phyloP scores from a whole-genome alignment of 1,139 yeast genomes.

The Zygoascus sp. region DNA sequence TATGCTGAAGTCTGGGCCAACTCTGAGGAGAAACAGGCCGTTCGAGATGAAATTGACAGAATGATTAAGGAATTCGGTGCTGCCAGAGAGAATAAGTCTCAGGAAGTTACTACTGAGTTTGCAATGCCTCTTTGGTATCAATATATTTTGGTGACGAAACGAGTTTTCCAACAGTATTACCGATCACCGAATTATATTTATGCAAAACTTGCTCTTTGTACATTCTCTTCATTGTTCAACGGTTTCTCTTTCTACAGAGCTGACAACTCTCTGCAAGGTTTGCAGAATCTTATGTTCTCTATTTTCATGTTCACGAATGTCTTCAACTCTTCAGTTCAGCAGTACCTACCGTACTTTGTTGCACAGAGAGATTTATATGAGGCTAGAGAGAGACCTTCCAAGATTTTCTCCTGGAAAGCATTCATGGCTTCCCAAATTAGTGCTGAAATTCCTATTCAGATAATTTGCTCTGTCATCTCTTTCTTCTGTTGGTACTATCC shows the following conservation, averaged over 20 bases:
- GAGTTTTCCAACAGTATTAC: constrained; percentile 62
- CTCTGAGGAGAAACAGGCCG: constrained; percentile 49
- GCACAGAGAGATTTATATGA: constrained; percentile 76
- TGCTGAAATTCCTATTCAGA: constrained; percentile 74
- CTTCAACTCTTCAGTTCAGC: constrained; percentile 62
- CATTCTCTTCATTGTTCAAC: constrained; percentile 55
- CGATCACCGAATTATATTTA: constrained; percentile 71
- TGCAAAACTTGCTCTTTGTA: constrained; percentile 56
- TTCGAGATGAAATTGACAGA: constrained; percentile 32
- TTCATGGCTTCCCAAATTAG: constrained; percentile 59
- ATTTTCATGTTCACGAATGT: constrained; percentile 63
- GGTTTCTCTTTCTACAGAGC: constrained; percentile 76
- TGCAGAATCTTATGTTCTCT: constrained; percentile 50
- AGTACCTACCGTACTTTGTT: constrained; percentile 67
- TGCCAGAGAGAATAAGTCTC: constrained; percentile 20
- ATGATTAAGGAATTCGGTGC: constrained; percentile 25
- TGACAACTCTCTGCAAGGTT: constrained; percentile 46
- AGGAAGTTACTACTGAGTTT: constrained; percentile 27
- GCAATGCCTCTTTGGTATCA: constrained; percentile 49
- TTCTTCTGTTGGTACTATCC: constrained; percentile 82
- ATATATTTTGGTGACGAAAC: constrained; percentile 45
- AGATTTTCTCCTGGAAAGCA: constrained; percentile 59
- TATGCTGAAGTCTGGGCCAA: constrained; percentile 63
- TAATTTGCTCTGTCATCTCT: constrained; percentile 57
- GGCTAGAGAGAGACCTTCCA: constrained; percentile 83